These are phyloP conservation scores for Fragilariopsis cylindrus DNA, from an alignment of 108 stramenopile species.

Conservation along the genomic window DNA sequence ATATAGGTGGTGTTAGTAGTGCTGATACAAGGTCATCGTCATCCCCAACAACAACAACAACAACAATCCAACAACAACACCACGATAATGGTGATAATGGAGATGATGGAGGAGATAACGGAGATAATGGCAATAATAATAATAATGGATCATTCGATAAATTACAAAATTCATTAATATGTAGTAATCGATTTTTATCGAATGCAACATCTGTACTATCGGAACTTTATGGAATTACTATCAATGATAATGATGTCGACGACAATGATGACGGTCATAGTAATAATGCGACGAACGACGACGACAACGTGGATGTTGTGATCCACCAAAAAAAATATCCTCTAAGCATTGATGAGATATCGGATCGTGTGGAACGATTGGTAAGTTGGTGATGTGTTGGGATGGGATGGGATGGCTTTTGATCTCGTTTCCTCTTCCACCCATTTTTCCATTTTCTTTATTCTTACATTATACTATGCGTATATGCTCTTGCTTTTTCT, in stretches of 20 bases:
- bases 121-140: too few species aligned
- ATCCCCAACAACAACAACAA: background rate
- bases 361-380: conserved; percentile 34
- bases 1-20: background rate
- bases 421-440: too few species aligned
- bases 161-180: conserved; percentile 27
- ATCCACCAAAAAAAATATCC: background rate
- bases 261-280: background rate
- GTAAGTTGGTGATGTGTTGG: conserved; percentile 19
- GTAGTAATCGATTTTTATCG: conserved; percentile 22
- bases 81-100: background rate
- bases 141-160: conserved; percentile 18
- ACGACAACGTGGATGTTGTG: background rate
- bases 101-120: too few species aligned
- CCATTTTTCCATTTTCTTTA: too few species aligned
- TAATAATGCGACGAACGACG: background rate
- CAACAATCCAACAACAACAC: too few species aligned
- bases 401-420: too few species aligned
- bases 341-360: conserved; percentile 16
- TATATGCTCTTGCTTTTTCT: background rate
- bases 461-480: too few species aligned
- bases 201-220: conserved; percentile 30
- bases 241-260: background rate
- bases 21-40: background rate
- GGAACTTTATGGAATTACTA: conserved; percentile 37